A percentile compares a stretch with the other conserved stretches of the same genome.
Conservation (phyloP, 2,329 filamentous ascomycete species). For the Aureobasidium sp. region DNA sequence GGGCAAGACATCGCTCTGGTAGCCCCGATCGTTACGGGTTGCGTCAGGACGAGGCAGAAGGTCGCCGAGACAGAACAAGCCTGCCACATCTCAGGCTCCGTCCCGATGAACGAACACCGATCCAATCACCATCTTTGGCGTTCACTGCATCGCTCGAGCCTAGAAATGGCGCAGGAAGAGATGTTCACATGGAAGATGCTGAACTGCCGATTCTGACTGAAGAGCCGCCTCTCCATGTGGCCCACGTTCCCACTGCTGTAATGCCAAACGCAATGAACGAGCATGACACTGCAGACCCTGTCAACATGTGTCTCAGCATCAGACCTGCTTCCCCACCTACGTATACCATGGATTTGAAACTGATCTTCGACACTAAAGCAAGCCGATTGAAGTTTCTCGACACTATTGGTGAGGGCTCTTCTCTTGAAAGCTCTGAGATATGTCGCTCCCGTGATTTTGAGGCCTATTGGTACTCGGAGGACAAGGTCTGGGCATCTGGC, state of each 20-base stretch:
- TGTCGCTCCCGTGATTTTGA: constrained; percentile 12
- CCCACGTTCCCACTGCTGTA: not conserved
- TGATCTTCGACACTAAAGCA: not conserved
- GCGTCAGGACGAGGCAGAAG: constrained; percentile 2
- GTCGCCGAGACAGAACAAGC: not conserved
- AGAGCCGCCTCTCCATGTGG: no score
- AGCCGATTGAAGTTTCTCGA: not conserved
- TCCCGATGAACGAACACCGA: not conserved
- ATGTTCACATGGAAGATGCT: not conserved
- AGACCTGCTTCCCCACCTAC: not conserved
- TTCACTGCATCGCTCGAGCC: not conserved
- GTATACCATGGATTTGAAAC: not conserved
- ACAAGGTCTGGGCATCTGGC: constrained; percentile 5
- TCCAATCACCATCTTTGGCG: not conserved
- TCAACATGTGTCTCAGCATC: not conserved
- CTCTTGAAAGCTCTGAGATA: not conserved
- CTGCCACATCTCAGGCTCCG: not conserved
- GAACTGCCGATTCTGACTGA: not conserved
- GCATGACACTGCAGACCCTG: not conserved
- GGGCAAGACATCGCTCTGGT: not conserved
- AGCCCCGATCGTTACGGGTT: constrained; percentile 1
- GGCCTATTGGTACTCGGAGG: not conserved
- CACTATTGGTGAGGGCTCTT: not conserved
- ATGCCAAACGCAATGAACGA: not conserved
- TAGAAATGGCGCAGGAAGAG: not conserved